Base-by-base conservation (phyloP, 164 flowering plant genomes). In the Platanus orientalis region DNA sequence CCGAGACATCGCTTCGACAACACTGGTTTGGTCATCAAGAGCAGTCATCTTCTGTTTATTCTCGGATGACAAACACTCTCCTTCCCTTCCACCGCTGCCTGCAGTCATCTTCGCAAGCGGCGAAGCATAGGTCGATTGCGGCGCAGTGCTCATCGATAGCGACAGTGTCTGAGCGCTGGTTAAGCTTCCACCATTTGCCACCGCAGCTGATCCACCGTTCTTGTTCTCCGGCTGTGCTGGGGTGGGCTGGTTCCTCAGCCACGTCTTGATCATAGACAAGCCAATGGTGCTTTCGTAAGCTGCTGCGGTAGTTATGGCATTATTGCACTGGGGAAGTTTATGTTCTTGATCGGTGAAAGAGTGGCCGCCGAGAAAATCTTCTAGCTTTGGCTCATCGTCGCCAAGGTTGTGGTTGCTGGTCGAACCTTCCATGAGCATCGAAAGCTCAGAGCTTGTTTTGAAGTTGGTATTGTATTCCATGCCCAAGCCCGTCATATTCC, bases 221-320 rank as follows among this genome's bases (percentile, higher is more conserved):
- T 63, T 56, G 66, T 67, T 71, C 34, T 74, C 75, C 17, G 34
- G 40, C 54, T 67, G 79, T 4, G 66, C 39, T 28, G 78, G 74
- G 3, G 76, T 70, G 1, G n/a, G 76, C 50, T 90, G 87, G 75
- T 81, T 90, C n/a, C 98, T 79, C 72, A 92, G 61, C 96, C 96
- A 92, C 23, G 90, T 79, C 71, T 90, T 92, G 66, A 92, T 90
- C 95, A 86, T 90, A 11, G 98, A 92, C 26, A 92, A 67, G 6
- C 96, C 96, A 11, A 88, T 68, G 54, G 30, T n/a, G n/a, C n/a
- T n/a, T n/a, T n/a, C n/a, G 71, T 75, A 72, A 57, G 74, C 73
- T 1, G 66, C 71, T 47, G 61, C 24, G 11, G 58, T 32, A 12
- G 68, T 61, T n/a, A 65, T 54, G 12, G 65, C 29, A n/a, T n/a